A percentile compares a stretch with the other conserved stretches of the same genome.
These are phyloP conservation scores for Pyricularia pennisetigena DNA, from an alignment of 2,329 filamentous ascomycete species.

Conservation along the genomic window DNA sequence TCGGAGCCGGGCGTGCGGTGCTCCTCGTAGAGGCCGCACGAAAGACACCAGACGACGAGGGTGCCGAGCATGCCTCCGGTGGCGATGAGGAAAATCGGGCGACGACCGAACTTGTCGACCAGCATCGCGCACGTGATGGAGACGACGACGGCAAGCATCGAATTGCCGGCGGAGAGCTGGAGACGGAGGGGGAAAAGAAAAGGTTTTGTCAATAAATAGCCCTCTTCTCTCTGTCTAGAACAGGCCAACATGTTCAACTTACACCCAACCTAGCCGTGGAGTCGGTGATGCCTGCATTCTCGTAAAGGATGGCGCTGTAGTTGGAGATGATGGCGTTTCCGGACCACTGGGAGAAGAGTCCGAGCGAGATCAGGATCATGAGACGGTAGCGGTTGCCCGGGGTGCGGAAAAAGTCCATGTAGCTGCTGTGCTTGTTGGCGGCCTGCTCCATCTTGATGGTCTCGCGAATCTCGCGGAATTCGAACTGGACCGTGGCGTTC, in stretches of 20 bases:
- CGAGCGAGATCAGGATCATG: constrained; percentile 20
- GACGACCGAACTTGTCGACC: constrained; percentile 20
- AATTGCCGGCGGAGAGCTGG: background rate
- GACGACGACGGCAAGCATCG: constrained; percentile 11
- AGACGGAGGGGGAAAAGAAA: background rate
- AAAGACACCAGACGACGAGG: constrained; percentile 16
- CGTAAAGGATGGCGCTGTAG: constrained; percentile 10
- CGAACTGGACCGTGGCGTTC: constrained; percentile 10
- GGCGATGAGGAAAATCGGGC: constrained; percentile 10
- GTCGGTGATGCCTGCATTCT: constrained; percentile 10
- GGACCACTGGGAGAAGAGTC: constrained; percentile 17
- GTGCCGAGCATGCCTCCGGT: constrained; percentile 16
- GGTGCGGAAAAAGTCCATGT: constrained; percentile 24
- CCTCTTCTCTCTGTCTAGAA: constrained; percentile 9
- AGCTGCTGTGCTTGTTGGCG: constrained; percentile 17
- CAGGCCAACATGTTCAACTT: constrained; percentile 10
- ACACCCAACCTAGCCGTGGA: constrained; percentile 6
- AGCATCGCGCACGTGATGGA: constrained; percentile 15
- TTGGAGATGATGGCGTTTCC: constrained; percentile 10
- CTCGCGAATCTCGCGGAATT: constrained; percentile 35
- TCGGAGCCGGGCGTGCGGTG: constrained; percentile 13
- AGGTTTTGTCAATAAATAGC: background rate
- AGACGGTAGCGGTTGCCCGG: constrained; percentile 8
- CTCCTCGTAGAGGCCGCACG: constrained; percentile 7
- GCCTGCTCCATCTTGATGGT: constrained; percentile 32